Percentiles rank a stretch among this genome's conserved stretches.
Conservation (phyloP, 345 rosid species). For the Pugionium dolabratum region DNA sequence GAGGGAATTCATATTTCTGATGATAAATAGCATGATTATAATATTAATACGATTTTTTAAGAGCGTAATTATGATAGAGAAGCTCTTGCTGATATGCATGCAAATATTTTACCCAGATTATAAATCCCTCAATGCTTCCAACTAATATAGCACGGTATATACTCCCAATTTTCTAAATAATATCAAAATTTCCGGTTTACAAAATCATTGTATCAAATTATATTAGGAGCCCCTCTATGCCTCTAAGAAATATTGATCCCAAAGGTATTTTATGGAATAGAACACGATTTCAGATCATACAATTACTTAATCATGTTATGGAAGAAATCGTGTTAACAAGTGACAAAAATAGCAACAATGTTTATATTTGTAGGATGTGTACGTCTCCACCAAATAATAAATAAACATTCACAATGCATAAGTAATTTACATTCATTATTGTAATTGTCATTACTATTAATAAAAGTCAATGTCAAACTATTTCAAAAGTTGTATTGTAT, state of each 20-base stretch:
- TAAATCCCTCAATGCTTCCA: not conserved
- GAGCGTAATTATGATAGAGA: too few species aligned
- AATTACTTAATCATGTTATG: not conserved
- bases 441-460: not conserved
- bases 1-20: too few species aligned
- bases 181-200: not conserved
- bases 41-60: too few species aligned
- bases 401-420: not conserved
- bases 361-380: not conserved
- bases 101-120: not conserved
- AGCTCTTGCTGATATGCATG: not conserved
- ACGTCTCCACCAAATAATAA: not conserved
- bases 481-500: not conserved
- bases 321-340: not conserved
- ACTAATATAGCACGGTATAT: too few species aligned
- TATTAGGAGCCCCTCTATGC: not conserved
- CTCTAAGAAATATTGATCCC: not conserved
- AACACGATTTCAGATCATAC: not conserved
- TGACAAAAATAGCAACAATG: not conserved
- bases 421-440: fast-evolving
- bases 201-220: not conserved
- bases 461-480: not conserved
- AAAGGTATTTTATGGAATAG: not conserved
- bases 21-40: too few species aligned
- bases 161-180: not conserved